These are phyloP conservation scores for Polymyxa betae DNA, from an alignment of 208 protist genomes.

Conservation along the genomic window DNA sequence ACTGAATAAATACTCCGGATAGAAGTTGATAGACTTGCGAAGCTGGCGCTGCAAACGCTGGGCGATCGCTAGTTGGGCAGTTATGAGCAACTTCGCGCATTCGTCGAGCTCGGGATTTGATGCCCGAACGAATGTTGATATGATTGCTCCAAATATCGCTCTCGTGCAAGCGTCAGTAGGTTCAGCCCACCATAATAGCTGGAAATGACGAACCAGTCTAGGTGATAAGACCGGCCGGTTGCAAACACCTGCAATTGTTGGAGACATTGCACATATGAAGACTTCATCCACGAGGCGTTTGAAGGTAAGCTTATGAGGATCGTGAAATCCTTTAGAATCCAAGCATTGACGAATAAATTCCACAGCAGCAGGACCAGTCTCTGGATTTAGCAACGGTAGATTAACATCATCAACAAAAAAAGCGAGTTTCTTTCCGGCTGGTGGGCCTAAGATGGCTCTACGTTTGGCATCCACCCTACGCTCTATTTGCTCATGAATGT, in stretches of 20 bases:
- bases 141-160: constrained; percentile 89
- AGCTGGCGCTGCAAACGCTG: neutral
- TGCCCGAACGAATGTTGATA: constrained; percentile 81
- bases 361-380: constrained; percentile 91
- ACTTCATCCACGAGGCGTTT: constrained; percentile 90
- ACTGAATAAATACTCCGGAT: neutral
- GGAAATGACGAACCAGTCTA: constrained; percentile 90
- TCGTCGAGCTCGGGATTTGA: neutral
- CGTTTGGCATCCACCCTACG: constrained; percentile 88
- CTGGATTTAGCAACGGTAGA: constrained; percentile 83
- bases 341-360: constrained; percentile 94
- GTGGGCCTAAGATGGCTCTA: constrained; percentile 73
- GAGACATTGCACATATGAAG: constrained; percentile 89
- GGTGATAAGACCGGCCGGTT: constrained; percentile 88
- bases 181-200: constrained; percentile 87
- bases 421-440: constrained; percentile 73
- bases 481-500: constrained; percentile 89
- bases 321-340: constrained; percentile 92
- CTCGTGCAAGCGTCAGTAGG: constrained; percentile 88
- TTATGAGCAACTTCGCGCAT: neutral
- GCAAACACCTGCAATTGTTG: constrained; percentile 81
- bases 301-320: constrained; percentile 89
- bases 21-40: neutral
- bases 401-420: constrained; percentile 96
- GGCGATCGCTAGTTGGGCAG: neutral